Base-by-base conservation (phyloP, 2,329 filamentous ascomycete species). In the Penicillium sumatraense region DNA sequence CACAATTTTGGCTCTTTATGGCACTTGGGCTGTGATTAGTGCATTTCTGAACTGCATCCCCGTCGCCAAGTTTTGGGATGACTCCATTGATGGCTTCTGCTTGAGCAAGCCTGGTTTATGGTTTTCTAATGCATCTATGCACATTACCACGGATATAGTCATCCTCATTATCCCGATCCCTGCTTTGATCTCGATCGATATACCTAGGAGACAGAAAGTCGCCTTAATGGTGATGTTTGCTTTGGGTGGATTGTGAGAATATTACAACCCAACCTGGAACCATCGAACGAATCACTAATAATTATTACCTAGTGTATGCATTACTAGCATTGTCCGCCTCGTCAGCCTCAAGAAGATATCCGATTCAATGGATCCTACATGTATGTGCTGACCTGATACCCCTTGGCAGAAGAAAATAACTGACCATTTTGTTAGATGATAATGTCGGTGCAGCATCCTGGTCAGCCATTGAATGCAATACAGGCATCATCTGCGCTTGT, bases 111-210 rank as follows among this genome's bases (percentile, higher is more conserved):
- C 75, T 18, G 68, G 63, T 0, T 70, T 81, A 33, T 80, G 78
- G 78, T 69, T 74, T 54, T 77, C 74, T 2, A 78, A 78, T 29
- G 76, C 78, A 0, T 68, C 67, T 11, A 71, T 78, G 63, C 74
- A 79, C 51, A 80, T 80, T 20, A 55, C 69, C 4, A 75, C 78
- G 3, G 79, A 81, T 55, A 59, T 81, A 16, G 66, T 69, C 1
- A 73, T 80, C 13, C 60, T 81, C 5, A 47, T 75, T n/a, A 70
- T 81, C 24, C 79, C 79, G 0, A 73, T 81, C 35, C 77, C 76
- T 3, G 72, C 75, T 6, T 66, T 80, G 16, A 59, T 66, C 3
- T 62, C 67, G 2, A 68, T 81, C 7, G 71, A 74, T 23, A 62
- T 81, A 3, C 77, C 78, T 0, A 64, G 58, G 26, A 75, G 65